Conservation (phyloP, 305 asterid species). For the Rubia peregrina region DNA sequence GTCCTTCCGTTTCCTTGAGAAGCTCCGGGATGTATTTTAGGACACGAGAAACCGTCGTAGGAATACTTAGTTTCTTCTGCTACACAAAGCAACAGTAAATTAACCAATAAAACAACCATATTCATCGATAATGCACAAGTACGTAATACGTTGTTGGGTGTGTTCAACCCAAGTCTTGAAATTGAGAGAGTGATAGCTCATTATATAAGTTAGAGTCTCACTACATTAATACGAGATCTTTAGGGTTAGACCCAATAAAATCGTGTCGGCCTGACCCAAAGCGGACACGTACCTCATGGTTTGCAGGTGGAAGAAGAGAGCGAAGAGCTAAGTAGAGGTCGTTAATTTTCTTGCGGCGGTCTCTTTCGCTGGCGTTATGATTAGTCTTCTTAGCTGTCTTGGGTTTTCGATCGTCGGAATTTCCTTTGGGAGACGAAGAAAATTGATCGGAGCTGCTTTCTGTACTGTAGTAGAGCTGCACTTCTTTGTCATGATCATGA, state of each 20-base stretch:
- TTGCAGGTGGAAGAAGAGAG: constrained; percentile 53
- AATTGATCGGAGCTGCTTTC: constrained; percentile 32
- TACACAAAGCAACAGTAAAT: not conserved
- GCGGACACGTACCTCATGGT: constrained; percentile 34
- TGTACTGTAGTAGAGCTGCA: constrained; percentile 14
- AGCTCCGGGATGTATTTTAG: constrained; percentile 69
- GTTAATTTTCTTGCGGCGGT: constrained; percentile 62
- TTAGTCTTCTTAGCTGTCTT: constrained; percentile 45
- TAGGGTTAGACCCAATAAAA: no score
- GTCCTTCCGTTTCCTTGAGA: constrained; percentile 44
- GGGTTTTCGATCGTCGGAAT: not conserved
- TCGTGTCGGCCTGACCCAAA: no score
- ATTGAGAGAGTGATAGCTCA: no score
- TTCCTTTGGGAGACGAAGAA: constrained; percentile 24
- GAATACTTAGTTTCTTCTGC: constrained; percentile 64
- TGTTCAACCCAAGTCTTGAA: no score
- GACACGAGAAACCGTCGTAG: constrained; percentile 50
- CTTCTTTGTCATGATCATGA: constrained; percentile 12
- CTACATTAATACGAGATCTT: no score
- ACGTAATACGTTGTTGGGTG: no score
- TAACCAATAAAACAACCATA: not conserved
- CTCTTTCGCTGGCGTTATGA: constrained; percentile 79
- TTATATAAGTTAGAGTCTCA: no score
- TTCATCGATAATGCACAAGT: no score
- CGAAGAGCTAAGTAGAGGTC: constrained; percentile 51